Conservation (phyloP, 169 alveolate species). For the Haemoproteus tartakovskyi region DNA sequence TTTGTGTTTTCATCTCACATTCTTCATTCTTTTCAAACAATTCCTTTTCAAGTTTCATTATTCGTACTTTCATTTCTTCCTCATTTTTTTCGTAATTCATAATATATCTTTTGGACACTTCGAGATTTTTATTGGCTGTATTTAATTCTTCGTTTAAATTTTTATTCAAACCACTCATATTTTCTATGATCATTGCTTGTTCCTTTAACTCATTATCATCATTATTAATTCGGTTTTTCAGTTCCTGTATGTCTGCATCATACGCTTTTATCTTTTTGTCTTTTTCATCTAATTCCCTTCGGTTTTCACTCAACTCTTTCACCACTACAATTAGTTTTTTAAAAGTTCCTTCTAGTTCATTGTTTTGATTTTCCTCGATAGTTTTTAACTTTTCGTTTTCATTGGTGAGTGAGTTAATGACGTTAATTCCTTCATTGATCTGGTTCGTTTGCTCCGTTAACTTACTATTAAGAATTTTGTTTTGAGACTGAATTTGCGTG, state of each 20-base stretch:
- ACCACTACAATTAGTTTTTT: constrained; percentile 66
- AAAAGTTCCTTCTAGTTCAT: constrained; percentile 66
- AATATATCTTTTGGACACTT: constrained; percentile 62
- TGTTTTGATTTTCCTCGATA: constrained; percentile 66
- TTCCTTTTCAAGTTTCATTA: constrained; percentile 63
- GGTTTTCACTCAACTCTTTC: constrained; percentile 63
- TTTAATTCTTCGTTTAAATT: constrained; percentile 54
- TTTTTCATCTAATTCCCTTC: constrained; percentile 60
- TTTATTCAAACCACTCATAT: constrained; percentile 58
- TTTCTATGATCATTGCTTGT: constrained; percentile 63
- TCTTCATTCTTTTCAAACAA: constrained; percentile 59
- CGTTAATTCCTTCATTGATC: constrained; percentile 63
- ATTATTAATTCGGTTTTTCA: constrained; percentile 49
- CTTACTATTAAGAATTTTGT: constrained; percentile 59
- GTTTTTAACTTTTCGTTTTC: constrained; percentile 66
- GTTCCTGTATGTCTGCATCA: constrained; percentile 58
- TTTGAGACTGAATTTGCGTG: constrained; percentile 62
- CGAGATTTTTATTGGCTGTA: constrained; percentile 62
- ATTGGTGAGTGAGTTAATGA: constrained; percentile 55
- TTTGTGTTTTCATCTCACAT: constrained; percentile 65
- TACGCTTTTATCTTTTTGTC: constrained; percentile 54
- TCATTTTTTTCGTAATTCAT: constrained; percentile 65
- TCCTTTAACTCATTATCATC: constrained; percentile 64
- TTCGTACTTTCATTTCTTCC: constrained; percentile 64
- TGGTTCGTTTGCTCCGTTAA: constrained; percentile 61